Conservation (phyloP, 2,329 filamentous ascomycete genomes). For the Beauveria sp. region DNA sequence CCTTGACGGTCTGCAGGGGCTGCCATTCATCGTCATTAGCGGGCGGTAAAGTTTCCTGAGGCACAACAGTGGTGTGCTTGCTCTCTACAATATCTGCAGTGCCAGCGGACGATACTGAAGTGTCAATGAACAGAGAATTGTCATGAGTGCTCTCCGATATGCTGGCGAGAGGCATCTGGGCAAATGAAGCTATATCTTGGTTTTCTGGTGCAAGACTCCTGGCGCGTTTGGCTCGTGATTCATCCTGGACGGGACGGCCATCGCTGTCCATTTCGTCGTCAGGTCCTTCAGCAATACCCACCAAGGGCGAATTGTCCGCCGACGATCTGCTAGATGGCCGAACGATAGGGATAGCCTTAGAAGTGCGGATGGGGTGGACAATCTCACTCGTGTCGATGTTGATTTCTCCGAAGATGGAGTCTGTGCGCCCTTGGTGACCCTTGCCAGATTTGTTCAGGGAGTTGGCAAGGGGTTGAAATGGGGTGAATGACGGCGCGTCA, state of each 20-base stretch:
- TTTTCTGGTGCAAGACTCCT: constrained; percentile 57
- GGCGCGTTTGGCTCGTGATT: constrained; percentile 68
- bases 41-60: constrained; percentile 45
- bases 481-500: constrained; percentile 70
- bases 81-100: constrained; percentile 47
- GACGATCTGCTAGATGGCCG: constrained; percentile 50
- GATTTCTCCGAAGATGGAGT: constrained; percentile 64
- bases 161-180: constrained; percentile 25
- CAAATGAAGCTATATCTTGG: constrained; percentile 70
- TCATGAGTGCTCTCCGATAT: constrained; percentile 31
- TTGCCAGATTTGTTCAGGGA: constrained; percentile 38
- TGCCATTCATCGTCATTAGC: not conserved
- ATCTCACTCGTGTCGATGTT: constrained; percentile 54
- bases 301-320: constrained; percentile 24
- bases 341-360: constrained; percentile 78
- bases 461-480: constrained; percentile 40
- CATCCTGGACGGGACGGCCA: constrained; percentile 55
- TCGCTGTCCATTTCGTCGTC: constrained; percentile 41
- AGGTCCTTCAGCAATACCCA: constrained; percentile 15
- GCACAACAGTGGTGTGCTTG: constrained; percentile 43
- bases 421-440: constrained; percentile 25
- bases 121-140: constrained; percentile 36
- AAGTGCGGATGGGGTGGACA: constrained; percentile 59
- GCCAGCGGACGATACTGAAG: constrained; percentile 46
- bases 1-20: constrained; percentile 15